Base-by-base conservation (phyloP, 148 eudicot species). In the Beta vulgaris region DNA sequence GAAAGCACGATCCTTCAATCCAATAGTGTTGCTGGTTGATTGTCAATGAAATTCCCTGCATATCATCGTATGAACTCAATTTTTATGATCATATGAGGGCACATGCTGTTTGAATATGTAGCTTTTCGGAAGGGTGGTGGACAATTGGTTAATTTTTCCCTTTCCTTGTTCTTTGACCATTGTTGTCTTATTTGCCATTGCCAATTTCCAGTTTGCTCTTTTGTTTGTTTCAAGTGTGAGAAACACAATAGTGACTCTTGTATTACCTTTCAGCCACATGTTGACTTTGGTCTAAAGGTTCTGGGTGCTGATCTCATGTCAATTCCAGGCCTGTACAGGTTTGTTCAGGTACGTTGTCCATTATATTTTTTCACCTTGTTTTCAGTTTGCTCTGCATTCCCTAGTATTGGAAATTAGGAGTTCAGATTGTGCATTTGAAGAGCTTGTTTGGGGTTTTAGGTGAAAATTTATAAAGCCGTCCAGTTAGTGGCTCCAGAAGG, bases 251-350 rank as follows among this genome's bases (percentile, higher is more conserved):
- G 11, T 76, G 37, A 60, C 63, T 69, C 40, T 16, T 64, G 58
- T 72, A 31, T 73, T 59, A 70, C 62, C 35, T 78, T 84, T 79
- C 92, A 93, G 97, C 98, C 98, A 26, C 92, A 93, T 77, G 94
- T 93, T 76, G 98, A 93, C 79, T 93, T 93, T 77, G 98, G 97
- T 54, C 86, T 93, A 37, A 93, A 87, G 87, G 83, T 93, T 72
- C 58, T 86, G 26, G 98, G 98, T 75, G 97, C 97, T 81, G 98
- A 93, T 88, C 89, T 93, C 67, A 93, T 93, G 98, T 87, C 98
- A 37, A 87, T 93, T 80, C 98, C 98, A 53, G 98, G 98, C 61
- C 75, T 86, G 72, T 93, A 91, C 82, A 79, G 90, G 76, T 82
- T 88, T 66, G 94, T 89, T 68, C 97, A 93, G 98, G 98, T 93